These are phyloP conservation scores for Corymbia maculata DNA, from an alignment of 345 rosid species.

Conservation along the genomic window DNA sequence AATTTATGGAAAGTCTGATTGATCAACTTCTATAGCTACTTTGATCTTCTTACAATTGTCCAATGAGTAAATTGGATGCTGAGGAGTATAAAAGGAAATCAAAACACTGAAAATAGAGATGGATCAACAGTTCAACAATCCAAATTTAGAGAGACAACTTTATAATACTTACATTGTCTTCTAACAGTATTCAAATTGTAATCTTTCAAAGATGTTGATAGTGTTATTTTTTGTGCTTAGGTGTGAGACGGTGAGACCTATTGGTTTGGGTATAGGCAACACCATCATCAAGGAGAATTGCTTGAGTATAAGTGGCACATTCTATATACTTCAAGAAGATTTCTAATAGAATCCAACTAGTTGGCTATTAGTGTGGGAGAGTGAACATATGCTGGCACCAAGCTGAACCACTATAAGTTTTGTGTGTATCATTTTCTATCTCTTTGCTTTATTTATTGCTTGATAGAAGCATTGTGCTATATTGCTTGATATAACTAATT, in stretches of 20 bases:
- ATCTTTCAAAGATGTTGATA: neutral
- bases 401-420: no score
- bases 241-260: no score
- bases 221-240: neutral
- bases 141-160: neutral
- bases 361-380: neutral
- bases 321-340: no score
- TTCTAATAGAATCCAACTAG: neutral
- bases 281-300: rapidly evolving
- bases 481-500: neutral
- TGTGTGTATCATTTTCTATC: neutral
- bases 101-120: no score
- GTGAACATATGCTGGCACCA: neutral
- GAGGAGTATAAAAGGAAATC: neutral
- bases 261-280: rapidly evolving
- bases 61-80: rapidly evolving
- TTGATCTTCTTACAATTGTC: neutral
- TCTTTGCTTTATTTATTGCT: neutral
- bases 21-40: neutral
- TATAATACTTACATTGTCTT: neutral
- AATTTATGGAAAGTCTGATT: neutral
- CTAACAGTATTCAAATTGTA: neutral
- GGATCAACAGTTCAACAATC: neutral
- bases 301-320: neutral
- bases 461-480: neutral